These are phyloP conservation scores for Xylariaceae sp. DNA, from an alignment of 2,329 filamentous ascomycete genomes.

Conservation along the genomic window DNA sequence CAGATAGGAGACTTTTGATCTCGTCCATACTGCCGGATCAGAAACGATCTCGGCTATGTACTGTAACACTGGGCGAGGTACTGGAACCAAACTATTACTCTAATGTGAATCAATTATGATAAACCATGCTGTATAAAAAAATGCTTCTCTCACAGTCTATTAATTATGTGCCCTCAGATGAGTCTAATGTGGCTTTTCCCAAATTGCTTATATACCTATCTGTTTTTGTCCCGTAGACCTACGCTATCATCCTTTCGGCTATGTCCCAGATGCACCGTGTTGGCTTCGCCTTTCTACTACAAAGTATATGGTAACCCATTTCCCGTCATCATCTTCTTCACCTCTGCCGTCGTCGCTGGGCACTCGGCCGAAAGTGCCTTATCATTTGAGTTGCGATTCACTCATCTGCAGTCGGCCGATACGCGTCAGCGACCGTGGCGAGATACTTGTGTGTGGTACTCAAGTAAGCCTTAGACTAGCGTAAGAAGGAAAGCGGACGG, in stretches of 20 bases:
- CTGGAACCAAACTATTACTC: slow-evolving; percentile 1
- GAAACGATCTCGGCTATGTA: slow-evolving; percentile 8
- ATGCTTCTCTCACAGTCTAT: slow-evolving; percentile 1
- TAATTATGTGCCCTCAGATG: background rate
- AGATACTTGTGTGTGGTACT: background rate
- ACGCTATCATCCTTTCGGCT: slow-evolving; percentile 1
- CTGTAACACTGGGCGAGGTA: slow-evolving; percentile 4
- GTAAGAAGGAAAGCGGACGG: background rate
- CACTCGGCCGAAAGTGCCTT: slow-evolving; percentile 8
- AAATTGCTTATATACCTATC: slow-evolving; percentile 10
- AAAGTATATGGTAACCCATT: slow-evolving; percentile 2
- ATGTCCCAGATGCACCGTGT: background rate
- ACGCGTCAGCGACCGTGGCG: background rate
- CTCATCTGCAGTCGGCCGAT: slow-evolving; percentile 3
- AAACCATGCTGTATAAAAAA: background rate
- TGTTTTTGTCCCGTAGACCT: background rate
- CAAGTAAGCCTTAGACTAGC: background rate
- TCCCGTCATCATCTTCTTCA: background rate
- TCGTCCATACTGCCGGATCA: slow-evolving; percentile 4
- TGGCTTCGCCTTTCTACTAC: slow-evolving; percentile 1
- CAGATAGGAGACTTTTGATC: slow-evolving; percentile 4
- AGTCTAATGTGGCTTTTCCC: slow-evolving; percentile 1
- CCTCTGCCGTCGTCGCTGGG: background rate
- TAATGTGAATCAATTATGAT: background rate
- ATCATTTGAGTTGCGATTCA: slow-evolving; percentile 1